Evolutionary conservation across 352 stramenopile species (phyloP).

Genomic region (Globisporangium okanoganense): DNA sequence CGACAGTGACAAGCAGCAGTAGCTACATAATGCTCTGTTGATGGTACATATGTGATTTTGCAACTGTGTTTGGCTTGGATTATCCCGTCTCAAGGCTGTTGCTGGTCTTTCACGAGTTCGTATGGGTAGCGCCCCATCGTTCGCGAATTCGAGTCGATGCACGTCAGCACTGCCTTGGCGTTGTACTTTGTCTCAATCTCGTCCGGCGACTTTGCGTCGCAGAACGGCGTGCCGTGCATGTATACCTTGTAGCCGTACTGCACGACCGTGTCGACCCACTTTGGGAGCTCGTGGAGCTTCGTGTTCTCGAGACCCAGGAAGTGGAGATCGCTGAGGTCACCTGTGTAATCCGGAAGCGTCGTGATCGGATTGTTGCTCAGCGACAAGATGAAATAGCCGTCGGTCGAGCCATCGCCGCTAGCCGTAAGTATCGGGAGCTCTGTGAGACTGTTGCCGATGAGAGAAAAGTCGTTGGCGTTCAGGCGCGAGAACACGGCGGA

Average conservation of each 20-base stretch:
- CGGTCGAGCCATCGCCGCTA: background rate
- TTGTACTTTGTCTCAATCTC: conserved; percentile 3
- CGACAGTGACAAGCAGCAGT: background rate
- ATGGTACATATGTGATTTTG: background rate
- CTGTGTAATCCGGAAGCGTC: background rate
- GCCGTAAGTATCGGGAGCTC: background rate
- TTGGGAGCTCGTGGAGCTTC: background rate
- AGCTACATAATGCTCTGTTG: background rate
- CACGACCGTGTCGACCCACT: background rate
- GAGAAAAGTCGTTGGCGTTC: conserved; percentile 14
- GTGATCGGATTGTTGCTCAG: conserved; percentile 17
- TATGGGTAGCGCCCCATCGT: conserved; percentile 8
- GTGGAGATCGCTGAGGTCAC: background rate
- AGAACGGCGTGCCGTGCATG: conserved; percentile 14
- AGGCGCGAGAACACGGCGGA: conserved; percentile 10
- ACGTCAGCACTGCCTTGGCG: conserved; percentile 5
- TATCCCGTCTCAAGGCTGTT: background rate
- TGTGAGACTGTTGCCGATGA: conserved; percentile 19
- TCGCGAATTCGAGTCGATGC: conserved; percentile 4
- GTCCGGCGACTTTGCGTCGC: background rate
- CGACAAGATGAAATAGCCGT: conserved; percentile 7
- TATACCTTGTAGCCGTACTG: background rate
- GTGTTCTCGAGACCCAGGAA: conserved; percentile 18
- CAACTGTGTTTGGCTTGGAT: background rate
- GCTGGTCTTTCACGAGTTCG: conserved; percentile 2